Conservation (phyloP, 345 rosid genomes). For the Citrus inodora region DNA sequence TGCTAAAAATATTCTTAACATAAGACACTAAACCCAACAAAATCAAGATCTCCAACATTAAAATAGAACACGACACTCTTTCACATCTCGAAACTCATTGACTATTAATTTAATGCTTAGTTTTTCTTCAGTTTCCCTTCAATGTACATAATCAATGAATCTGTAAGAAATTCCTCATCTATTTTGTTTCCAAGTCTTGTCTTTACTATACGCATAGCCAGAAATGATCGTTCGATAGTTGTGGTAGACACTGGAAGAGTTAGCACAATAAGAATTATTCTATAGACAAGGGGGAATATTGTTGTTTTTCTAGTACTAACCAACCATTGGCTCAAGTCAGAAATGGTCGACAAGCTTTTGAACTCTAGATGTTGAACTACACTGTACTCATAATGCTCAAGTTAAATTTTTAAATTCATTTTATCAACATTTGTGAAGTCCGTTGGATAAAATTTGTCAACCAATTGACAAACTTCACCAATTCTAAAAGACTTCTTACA, state of each 20-base stretch:
- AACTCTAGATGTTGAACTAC: background rate
- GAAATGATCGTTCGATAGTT: background rate
- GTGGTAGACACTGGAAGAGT: background rate
- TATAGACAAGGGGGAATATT: background rate
- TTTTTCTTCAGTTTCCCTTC: too few species aligned
- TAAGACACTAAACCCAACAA: too few species aligned
- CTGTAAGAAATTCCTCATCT: too few species aligned
- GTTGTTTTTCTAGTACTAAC: background rate
- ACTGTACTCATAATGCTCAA: background rate
- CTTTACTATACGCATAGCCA: background rate
- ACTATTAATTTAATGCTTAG: too few species aligned
- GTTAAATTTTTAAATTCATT: background rate
- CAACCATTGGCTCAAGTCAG: background rate
- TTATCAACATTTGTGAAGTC: background rate
- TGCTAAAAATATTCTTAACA: too few species aligned
- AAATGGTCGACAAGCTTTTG: background rate
- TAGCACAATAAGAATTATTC: background rate
- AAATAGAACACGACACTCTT: accelerated
- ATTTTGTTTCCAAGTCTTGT: background rate
- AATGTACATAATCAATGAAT: too few species aligned
- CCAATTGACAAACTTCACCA: background rate
- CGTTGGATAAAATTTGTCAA: background rate
- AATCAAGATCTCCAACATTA: too few species aligned
- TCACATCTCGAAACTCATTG: too few species aligned
- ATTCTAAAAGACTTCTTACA: background rate